Evolutionary conservation across 352 stramenopile species (phyloP).

Genomic region (Pythium coloratum): DNA sequence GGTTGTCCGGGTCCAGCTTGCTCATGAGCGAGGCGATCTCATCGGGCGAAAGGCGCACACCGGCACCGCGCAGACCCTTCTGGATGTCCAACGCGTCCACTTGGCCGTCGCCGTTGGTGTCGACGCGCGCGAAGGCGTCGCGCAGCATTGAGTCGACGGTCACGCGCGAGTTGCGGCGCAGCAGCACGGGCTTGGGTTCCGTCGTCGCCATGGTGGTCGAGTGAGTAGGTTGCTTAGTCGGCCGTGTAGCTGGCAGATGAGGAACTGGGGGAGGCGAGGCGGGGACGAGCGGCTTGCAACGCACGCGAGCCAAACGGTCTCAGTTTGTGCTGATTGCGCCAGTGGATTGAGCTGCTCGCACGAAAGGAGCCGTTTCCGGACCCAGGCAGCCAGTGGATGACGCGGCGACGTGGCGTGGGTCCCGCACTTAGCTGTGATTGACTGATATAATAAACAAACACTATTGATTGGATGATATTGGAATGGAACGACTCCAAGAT

Average conservation of each 20-base stretch:
- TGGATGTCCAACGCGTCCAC: conserved; percentile 80
- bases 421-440: neutral
- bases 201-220: neutral
- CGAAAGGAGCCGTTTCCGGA: neutral
- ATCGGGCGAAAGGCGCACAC: conserved; percentile 58
- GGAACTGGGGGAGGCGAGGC: neutral
- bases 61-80: conserved; percentile 56
- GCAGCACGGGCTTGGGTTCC: conserved; percentile 34
- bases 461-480: neutral
- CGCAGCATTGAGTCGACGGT: conserved; percentile 74
- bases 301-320: neutral
- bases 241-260: neutral
- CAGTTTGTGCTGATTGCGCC: neutral
- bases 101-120: conserved; percentile 66
- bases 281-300: neutral
- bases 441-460: neutral
- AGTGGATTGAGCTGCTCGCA: neutral
- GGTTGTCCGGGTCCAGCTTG: conserved; percentile 68
- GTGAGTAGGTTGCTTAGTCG: neutral
- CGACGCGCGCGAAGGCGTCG: conserved; percentile 73
- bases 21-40: conserved; percentile 64
- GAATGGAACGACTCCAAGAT: neutral
- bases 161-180: conserved; percentile 77
- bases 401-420: neutral
- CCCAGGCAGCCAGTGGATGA: conserved; percentile 7